phyloP scores from a whole-genome alignment of 495 filamentous ascomycete species.

The Aspergillus hancockii region DNA sequence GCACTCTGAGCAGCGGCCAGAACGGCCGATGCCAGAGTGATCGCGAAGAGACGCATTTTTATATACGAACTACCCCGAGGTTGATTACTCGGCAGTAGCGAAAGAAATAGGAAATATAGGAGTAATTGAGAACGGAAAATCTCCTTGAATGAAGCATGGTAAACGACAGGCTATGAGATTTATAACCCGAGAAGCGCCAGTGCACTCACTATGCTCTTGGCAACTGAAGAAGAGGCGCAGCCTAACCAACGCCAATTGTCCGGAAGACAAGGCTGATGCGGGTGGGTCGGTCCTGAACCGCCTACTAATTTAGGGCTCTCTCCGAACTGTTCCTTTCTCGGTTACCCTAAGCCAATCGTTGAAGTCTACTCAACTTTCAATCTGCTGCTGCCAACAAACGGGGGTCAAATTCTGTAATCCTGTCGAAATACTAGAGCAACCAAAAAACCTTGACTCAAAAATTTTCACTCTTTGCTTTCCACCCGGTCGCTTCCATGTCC shows the following conservation, averaged over 20 bases:
- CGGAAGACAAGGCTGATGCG: background rate
- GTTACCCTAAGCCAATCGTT: background rate
- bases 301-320: background rate
- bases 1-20: slow-evolving; percentile 2
- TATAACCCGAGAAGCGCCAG: background rate
- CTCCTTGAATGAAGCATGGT: background rate
- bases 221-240: background rate
- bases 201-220: background rate
- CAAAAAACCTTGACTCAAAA: no score
- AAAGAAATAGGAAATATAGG: background rate
- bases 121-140: background rate
- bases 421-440: no score
- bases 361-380: background rate
- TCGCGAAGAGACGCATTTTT: slow-evolving; percentile 6
- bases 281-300: background rate
- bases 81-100: background rate
- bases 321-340: background rate
- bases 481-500: background rate
- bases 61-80: background rate
- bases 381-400: no score
- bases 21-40: slow-evolving; percentile 5
- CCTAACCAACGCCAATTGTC: background rate
- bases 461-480: background rate
- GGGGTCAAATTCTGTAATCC: background rate
- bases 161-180: background rate